Evolutionary conservation across 805 yeast genomes (phyloP), one percentile per base, ranked within the genome.

Genomic region (Zygoascus biomembranicola): DNA sequence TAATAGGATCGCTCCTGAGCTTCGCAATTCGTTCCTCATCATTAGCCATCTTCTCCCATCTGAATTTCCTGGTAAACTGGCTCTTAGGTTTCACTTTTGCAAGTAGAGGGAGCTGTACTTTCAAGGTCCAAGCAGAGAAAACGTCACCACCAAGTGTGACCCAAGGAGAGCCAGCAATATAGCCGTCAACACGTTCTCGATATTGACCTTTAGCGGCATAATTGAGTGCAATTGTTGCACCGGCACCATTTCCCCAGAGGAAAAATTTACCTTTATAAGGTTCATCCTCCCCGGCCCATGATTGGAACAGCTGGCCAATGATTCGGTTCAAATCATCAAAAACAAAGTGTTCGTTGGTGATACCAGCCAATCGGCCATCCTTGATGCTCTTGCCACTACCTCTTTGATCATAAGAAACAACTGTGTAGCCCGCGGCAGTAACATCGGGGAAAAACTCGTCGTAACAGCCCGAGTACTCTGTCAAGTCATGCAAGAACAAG

Each of bases 171-270:
- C 57, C 55, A 20, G 67, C 72, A 31, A 71, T 54, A 54, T 58
- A 71, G 8, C 70, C 70, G 19, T 61, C 62, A 50, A 71, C 57
- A 26, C 56, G 50, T 43, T 65, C 69, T 16, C 66, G 58, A 53
- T 65, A 52, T 35, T 55, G 55, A 2, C 75, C 75, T 41, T 64
- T 61, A 32, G 66, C 63, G 51, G 64, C 67, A 54, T 71, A 71
- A 51, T 63, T 71, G 47, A 71, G 63, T 14, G 59, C 55, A 43
- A 68, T 68, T 2, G 66, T 72, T 16, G 73, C 75, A 14, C 75
- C 75, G 71, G 69, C 69, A 6, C 70, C 66, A 57, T 69, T 70
- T 18, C 73, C 73, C 64, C 63, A 64, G 57, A 69, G 47, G 47
- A 63, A 56, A 10, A 66, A 53, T 47, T 64, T 63, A 20, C 64